phyloP scores from a whole-genome alignment of 2,329 filamentous ascomycete genomes.

The Fusarium xylarioides region DNA sequence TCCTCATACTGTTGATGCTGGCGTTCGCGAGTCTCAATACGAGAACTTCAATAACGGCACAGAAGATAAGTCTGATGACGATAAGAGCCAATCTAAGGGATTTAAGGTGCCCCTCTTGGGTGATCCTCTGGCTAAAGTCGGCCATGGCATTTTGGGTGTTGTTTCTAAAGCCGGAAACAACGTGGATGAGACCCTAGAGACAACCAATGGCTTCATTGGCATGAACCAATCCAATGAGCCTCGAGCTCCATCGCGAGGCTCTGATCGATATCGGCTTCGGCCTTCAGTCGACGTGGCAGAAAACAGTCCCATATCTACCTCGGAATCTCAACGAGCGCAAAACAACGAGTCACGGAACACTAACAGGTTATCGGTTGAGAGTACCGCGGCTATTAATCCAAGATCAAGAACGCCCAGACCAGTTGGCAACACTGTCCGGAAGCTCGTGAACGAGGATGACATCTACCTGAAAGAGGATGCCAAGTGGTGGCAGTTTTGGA shows the following conservation, averaged over 20 bases:
- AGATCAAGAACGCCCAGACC: too few species aligned
- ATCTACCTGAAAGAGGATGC: conserved; percentile 47
- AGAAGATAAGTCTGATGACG: too few species aligned
- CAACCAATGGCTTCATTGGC: conserved; percentile 63
- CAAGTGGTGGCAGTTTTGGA: conserved; percentile 72
- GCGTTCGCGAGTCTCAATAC: conserved; percentile 51
- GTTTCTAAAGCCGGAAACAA: conserved; percentile 58
- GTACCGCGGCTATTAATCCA: too few species aligned
- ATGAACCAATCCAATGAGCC: neutral
- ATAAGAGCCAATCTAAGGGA: too few species aligned
- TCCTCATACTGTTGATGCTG: conserved; percentile 60
- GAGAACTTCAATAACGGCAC: too few species aligned
- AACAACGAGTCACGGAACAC: too few species aligned
- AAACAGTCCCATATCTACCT: too few species aligned
- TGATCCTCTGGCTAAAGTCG: conserved; percentile 56
- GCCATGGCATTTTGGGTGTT: conserved; percentile 58
- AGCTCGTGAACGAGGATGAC: fast-evolving
- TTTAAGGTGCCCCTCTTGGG: conserved; percentile 46
- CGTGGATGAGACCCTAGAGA: conserved; percentile 62
- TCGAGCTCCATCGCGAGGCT: conserved; percentile 31
- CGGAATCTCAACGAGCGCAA: too few species aligned
- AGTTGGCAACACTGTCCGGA: fast-evolving
- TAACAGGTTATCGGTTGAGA: too few species aligned
- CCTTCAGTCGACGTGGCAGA: too few species aligned
- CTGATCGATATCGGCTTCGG: conserved; percentile 40